Base-by-base conservation (phyloP, 306 rosid genomes). In the Coriaria nepalensis region DNA sequence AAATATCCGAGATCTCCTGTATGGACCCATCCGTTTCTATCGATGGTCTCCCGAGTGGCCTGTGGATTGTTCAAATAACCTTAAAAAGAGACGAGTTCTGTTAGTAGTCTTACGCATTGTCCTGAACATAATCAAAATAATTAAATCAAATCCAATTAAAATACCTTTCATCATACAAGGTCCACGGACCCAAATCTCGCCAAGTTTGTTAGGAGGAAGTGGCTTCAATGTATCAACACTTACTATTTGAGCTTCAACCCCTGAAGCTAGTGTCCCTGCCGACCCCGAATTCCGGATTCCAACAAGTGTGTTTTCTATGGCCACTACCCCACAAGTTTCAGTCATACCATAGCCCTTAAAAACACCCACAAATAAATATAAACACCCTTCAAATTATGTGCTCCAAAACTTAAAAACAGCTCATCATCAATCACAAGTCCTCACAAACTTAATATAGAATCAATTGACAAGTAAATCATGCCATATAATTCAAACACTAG, bases 1-100 rank as follows among this genome's bases (percentile, higher is more conserved):
- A 90, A 72, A 54, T 84, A 90, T 71, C 97, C 97, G 33, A 90
- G 87, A 75, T 90, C 97, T 61, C 97, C 97, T 0, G 97, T 90
- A 70, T 81, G 97, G 37, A 84, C 80, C 94, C 93, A 90, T 5
- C 94, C 94, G 29, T 62, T 60, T 55, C 67, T 59, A 62, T 84
- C 98, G 46, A 77, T 64, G 15, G 95, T 85, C 61, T 61, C 65
- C 47, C 54, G 71, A 54, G 98, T 81, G 61, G 95, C 95, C 63
- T 71, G 70, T 38, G 79, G 83, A 53, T 85, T 90, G 70, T 81
- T 90, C 57, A 63, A 72, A 60, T 90, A 90, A 57, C 98, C 98
- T 90, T 79, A 64, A 77, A 69, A 63, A 33, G 50, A 36, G 37
- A 40, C 29, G 3, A 20, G 29, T 20, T 20, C 29, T 20, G 29